Evolutionary conservation across 768 basidiomycete species (phyloP).

Genomic region (Lyophyllum decastes): DNA sequence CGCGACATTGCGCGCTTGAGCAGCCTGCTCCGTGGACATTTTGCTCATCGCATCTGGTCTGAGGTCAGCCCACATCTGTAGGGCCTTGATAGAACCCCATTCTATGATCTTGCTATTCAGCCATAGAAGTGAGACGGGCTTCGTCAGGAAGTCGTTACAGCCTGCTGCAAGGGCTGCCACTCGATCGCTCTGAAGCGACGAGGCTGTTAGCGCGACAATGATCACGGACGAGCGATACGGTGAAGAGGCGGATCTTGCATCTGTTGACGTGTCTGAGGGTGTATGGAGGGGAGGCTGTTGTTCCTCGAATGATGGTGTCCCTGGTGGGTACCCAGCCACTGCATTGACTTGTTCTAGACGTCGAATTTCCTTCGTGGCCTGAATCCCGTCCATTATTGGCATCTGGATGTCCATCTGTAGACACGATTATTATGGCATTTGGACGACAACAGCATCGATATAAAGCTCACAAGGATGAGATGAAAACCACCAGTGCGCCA

Average conservation of each 20-base stretch:
- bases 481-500: slow-evolving; percentile 94
- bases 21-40: slow-evolving; percentile 39
- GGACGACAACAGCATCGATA: background rate
- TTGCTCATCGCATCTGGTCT: slow-evolving; percentile 52
- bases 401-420: slow-evolving; percentile 99
- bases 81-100: slow-evolving; percentile 96
- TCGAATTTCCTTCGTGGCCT: slow-evolving; percentile 95
- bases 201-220: slow-evolving; percentile 98
- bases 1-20: slow-evolving; percentile 44
- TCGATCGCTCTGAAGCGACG: slow-evolving; percentile 92
- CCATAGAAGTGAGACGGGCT: slow-evolving; percentile 95
- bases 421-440: slow-evolving; percentile 1
- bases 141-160: slow-evolving; percentile 98
- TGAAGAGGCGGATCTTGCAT: slow-evolving; percentile 50
- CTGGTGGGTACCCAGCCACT: slow-evolving; percentile 65
- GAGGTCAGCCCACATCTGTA: slow-evolving; percentile 90
- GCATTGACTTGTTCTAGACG: slow-evolving; percentile 73
- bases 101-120: slow-evolving; percentile 98
- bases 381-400: slow-evolving; percentile 98
- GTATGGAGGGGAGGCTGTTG: slow-evolving; percentile 35
- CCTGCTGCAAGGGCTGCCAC: slow-evolving; percentile 97
- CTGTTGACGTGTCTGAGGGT: slow-evolving; percentile 54
- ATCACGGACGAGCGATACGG: slow-evolving; percentile 94
- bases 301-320: slow-evolving; percentile 64
- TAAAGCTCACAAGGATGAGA: slow-evolving; percentile 79